Percentiles rank a stretch among this genome's conserved stretches.
These are phyloP conservation scores for Gentiana dahurica DNA, from an alignment of 257 asterid genomes.

Conservation along the genomic window DNA sequence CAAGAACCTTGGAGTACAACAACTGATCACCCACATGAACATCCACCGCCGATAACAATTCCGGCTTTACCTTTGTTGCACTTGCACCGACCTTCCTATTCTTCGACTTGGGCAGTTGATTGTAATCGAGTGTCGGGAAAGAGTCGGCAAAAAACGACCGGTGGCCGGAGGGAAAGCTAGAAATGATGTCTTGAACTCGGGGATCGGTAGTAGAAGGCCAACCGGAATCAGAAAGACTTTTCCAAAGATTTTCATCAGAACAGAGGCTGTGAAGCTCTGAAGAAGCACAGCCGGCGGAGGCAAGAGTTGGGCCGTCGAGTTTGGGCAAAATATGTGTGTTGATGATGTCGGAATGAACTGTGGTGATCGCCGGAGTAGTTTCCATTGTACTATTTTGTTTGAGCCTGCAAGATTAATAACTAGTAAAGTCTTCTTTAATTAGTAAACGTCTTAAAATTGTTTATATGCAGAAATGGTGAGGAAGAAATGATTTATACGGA, in stretches of 20 bases:
- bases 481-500: no score
- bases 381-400: constrained; percentile 10
- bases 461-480: no score
- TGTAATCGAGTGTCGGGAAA: constrained; percentile 23
- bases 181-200: constrained; percentile 19
- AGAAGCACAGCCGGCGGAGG: constrained; percentile 46
- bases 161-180: constrained; percentile 46
- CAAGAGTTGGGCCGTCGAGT: constrained; percentile 68
- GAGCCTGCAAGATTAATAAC: no score
- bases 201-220: constrained; percentile 62
- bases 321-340: constrained; percentile 45
- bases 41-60: constrained; percentile 64
- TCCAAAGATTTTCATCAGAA: constrained; percentile 45
- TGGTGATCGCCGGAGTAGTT: constrained; percentile 19
- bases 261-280: constrained; percentile 30
- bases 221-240: constrained; percentile 31
- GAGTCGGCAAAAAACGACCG: constrained; percentile 54
- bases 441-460: no score
- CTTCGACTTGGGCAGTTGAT: neutral
- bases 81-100: neutral
- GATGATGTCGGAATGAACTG: constrained; percentile 47
- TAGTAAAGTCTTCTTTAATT: no score
- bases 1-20: constrained; percentile 34
- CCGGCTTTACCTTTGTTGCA: neutral
- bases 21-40: constrained; percentile 28